These are phyloP conservation scores for Halteria grandinella DNA, from an alignment of 73 alveolate species.

Conservation along the genomic window DNA sequence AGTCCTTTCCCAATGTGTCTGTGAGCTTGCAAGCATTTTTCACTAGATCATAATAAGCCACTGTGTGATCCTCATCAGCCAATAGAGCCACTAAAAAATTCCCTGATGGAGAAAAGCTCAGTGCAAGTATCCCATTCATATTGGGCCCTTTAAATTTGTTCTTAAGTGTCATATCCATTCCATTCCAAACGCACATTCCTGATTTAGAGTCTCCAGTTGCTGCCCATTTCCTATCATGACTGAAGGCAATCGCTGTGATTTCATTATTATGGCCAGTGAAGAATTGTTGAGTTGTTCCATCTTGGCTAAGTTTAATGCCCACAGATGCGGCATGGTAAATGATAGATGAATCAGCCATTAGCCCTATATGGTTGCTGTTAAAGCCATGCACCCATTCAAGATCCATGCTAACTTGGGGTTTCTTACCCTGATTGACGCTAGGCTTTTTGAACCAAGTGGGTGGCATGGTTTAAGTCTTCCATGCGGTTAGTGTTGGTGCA, in stretches of 20 bases:
- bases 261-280: constrained; percentile 89
- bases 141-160: constrained; percentile 71
- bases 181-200: constrained; percentile 90
- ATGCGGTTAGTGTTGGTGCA: constrained; percentile 88
- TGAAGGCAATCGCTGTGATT: constrained; percentile 85
- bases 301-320: constrained; percentile 82
- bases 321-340: constrained; percentile 95
- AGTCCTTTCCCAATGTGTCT: constrained; percentile 84
- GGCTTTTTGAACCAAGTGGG: constrained; percentile 78
- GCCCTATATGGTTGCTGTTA: constrained; percentile 90
- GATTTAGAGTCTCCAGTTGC: constrained; percentile 96
- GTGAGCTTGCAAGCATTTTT: constrained; percentile 46
- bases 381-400: constrained; percentile 96
- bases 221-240: constrained; percentile 74
- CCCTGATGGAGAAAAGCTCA: constrained; percentile 88
- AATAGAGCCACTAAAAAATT: constrained; percentile 79
- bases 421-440: constrained; percentile 79
- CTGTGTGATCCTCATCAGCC: constrained; percentile 81
- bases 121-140: constrained; percentile 77
- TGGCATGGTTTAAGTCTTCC: constrained; percentile 90
- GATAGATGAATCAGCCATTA: constrained; percentile 77
- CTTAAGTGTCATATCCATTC: constrained; percentile 76
- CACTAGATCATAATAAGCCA: constrained; percentile 78
- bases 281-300: constrained; percentile 72
- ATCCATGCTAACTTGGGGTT: constrained; percentile 85